Evolutionary conservation across 495 filamentous ascomycete genomes (phyloP), one percentile per base, ranked within the genome.

Genomic region (Tuber melanosporum): DNA sequence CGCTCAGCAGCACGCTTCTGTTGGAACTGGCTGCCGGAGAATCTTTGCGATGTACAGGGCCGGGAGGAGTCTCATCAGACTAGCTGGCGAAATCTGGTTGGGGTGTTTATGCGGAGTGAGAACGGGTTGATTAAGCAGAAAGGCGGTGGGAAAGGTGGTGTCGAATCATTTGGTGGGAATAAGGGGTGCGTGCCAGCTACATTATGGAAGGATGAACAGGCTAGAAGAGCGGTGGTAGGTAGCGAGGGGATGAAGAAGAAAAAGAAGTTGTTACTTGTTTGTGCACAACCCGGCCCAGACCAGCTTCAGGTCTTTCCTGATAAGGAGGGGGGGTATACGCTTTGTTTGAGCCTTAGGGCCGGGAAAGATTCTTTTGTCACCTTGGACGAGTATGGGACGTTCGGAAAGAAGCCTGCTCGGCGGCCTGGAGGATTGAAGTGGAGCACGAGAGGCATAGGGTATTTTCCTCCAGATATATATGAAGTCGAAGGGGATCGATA

Each of bases 81-180:
- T n/a, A 83, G 79, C 71, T 83, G 82, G 82, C 74, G 82, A 26
- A 83, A 83, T 71, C 62, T 83, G 26, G 81, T 83, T 32, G 81
- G 78, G 2, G 82, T 83, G 32, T 83, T 83, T 45, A 83, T 83
- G 82, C 73, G 82, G 6, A 82, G 79, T n/a, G 82, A 83, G 76
- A 83, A 83, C 26, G 81, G 81, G 42, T 74, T 82, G 20, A 77
- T 83, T 39, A 71, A 70, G 46, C 79, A 83, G 52, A 76, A 77
- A 19, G 74, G 77, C 1, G 78, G 81, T 14, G 82, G 78, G 36
- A 80, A 66, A 39, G 81, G 81, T 19, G 81, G 81, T n/a, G 78
- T 83, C 15, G 82, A 83, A 44, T 72, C 76, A 8, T 83, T 83
- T 69, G 82, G 82, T 10, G 81, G 81, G 3, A 77, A 43, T 69